Evolutionary conservation across 163 green algal species (phyloP).

Genomic region (Coccomyxa subellipsoidea): DNA sequence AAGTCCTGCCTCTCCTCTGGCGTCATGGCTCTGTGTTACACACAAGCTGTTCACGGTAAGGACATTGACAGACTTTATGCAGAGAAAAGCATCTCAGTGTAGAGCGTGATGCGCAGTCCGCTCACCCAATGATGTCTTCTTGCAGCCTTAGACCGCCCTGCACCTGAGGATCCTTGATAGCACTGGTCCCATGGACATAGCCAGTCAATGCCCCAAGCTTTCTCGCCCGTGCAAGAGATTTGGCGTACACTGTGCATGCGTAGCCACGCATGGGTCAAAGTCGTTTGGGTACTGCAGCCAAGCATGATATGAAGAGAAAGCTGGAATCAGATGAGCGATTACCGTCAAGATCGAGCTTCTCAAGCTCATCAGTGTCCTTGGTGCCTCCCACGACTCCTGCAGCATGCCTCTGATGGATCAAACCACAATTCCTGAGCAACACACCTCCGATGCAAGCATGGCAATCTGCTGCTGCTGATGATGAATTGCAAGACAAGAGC

Average conservation of each 20-base stretch:
- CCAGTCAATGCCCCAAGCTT: constrained; percentile 3
- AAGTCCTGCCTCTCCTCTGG: neutral
- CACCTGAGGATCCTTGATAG: neutral
- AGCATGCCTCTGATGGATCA: too few relatives aligned
- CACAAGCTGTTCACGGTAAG: neutral
- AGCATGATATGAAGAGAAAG: neutral
- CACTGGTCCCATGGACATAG: neutral
- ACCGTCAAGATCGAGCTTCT: neutral
- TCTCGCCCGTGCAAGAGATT: neutral
- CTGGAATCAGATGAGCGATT: neutral
- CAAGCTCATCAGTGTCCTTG: neutral
- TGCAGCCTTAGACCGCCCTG: constrained; percentile 3
- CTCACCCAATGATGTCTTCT: neutral
- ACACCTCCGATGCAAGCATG: too few relatives aligned
- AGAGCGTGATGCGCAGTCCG: too few relatives aligned
- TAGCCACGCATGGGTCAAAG: neutral
- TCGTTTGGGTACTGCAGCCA: neutral
- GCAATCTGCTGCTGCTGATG: too few relatives aligned
- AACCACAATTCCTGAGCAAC: too few relatives aligned
- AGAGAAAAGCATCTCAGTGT: too few relatives aligned
- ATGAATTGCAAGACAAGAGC: too few relatives aligned
- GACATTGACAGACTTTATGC: too few relatives aligned
- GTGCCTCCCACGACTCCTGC: neutral
- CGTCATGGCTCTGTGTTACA: neutral
- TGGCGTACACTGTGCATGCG: neutral